phyloP scores from a whole-genome alignment of 495 filamentous ascomycete species.

The Astrothelium macrocarpum region DNA sequence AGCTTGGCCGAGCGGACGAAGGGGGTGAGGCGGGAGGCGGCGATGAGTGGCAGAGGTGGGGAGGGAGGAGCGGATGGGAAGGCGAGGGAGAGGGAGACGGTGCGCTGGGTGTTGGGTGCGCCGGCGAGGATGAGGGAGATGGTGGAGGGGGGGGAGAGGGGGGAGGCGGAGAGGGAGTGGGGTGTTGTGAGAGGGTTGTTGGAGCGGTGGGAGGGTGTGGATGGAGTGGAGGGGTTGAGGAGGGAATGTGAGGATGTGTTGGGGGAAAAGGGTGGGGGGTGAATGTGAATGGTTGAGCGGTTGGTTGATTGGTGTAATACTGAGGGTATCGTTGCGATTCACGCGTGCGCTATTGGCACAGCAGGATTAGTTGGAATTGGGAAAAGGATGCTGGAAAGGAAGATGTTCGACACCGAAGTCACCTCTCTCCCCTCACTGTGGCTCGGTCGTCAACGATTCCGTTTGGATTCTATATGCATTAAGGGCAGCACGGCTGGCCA shows the following conservation, averaged over 20 bases:
- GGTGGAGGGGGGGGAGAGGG: conserved; percentile 47
- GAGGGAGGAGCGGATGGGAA: conserved; percentile 27
- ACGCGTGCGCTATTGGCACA: no score
- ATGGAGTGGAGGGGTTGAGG: conserved; percentile 26
- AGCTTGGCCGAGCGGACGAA: conserved; percentile 34
- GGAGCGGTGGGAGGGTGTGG: conserved; percentile 28
- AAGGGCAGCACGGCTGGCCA: no score
- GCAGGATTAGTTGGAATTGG: no score
- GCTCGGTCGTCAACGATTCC: no score
- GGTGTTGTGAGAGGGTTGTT: conserved; percentile 24
- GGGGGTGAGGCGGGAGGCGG: neutral
- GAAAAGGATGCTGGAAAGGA: no score
- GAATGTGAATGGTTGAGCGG: no score
- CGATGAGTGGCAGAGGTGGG: neutral
- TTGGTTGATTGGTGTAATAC: neutral
- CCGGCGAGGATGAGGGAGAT: conserved; percentile 43
- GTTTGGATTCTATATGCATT: no score
- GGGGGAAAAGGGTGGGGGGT: neutral
- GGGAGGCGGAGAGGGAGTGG: conserved; percentile 48
- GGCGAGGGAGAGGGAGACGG: conserved; percentile 27
- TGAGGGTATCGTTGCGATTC: neutral
- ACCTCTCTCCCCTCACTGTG: no score
- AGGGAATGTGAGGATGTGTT: conserved; percentile 1
- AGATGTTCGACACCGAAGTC: no score
- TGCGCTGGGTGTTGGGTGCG: conserved; percentile 27